Base-by-base conservation (phyloP, 1,284 basidiomycete genomes). In the Volvariella volvacea region DNA sequence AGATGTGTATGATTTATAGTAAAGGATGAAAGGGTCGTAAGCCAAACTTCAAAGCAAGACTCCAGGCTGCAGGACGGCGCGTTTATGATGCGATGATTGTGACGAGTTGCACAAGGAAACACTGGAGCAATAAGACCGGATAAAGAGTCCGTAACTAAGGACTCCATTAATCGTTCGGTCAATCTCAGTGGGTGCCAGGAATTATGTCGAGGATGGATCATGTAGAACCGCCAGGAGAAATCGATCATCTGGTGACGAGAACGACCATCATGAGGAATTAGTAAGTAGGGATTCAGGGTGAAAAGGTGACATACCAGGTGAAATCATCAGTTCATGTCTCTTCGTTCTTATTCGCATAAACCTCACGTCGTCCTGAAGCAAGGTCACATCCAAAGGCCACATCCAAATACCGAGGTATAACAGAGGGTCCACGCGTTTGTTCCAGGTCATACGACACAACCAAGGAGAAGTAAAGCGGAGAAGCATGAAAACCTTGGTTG, bases 321-420 rank as follows among this genome's bases (percentile, higher is more conserved):
- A 92, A 50, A 96, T 92, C 80, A 96, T 90, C 47, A 96, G 72
- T 60, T 96, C 93, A 61, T 96, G 92, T 46, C 86, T 76, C 59
- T 81, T 89, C 43, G 92, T 95, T 41, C 93, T 77, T 64, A 96
- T 92, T 42, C 92, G 73, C 76, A 96, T 80, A 58, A 96, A 92
- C 47, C 80, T 76, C 42, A 95, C 71, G 43, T 90, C 85, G 59
- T 95, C 92, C 91, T 94, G 52, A 16, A 30, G 21, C 36, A 10
- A 28, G 22, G 12, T 34, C 7, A 4, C 39, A 37, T 15, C 21
- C 25, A 28, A 39, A 40, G n/a, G n/a, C n/a, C n/a, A n/a, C n/a
- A n/a, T n/a, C n/a, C n/a, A 28, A 28, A 28, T 6, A 28, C 6
- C 12, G 25, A 28, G 25, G 12, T 28, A 28, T 12, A 43, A n/a